Percentiles rank a stretch among this genome's conserved stretches.
phyloP scores from a whole-genome alignment of 2,329 filamentous ascomycete genomes.

The Parafenestella ontariensis region DNA sequence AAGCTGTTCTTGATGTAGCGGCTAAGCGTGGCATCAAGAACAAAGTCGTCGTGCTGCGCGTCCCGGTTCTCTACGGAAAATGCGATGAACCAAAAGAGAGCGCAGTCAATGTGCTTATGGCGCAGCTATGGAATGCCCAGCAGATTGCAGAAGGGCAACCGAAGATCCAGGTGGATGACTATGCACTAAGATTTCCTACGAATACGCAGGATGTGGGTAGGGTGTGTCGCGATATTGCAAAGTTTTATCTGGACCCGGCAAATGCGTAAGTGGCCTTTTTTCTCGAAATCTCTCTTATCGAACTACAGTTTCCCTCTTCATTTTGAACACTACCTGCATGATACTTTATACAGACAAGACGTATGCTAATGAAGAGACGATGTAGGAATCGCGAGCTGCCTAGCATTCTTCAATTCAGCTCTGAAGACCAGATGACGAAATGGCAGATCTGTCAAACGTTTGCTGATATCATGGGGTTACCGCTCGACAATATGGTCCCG shows the following conservation, averaged over 20 bases:
- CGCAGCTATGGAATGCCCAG: constrained; percentile 76
- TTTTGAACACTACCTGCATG: no score
- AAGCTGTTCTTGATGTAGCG: constrained; percentile 71
- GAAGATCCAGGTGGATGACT: constrained; percentile 80
- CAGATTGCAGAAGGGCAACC: constrained; percentile 57
- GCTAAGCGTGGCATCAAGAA: constrained; percentile 19
- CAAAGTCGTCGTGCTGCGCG: constrained; percentile 69
- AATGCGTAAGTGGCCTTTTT: constrained; percentile 43
- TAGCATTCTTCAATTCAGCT: constrained; percentile 80
- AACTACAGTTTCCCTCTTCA: no score
- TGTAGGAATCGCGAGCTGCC: constrained; percentile 63
- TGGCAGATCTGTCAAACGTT: constrained; percentile 85
- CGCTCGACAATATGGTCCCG: constrained; percentile 69
- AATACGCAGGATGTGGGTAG: constrained; percentile 87
- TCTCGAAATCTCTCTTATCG: no score
- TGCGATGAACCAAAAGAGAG: constrained; percentile 73
- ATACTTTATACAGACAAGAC: no score
- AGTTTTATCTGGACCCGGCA: constrained; percentile 62
- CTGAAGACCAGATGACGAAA: constrained; percentile 86
- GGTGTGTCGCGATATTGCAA: constrained; percentile 76
- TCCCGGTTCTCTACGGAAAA: constrained; percentile 85
- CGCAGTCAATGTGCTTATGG: constrained; percentile 82
- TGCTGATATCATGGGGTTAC: constrained; percentile 78
- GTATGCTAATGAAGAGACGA: background rate
- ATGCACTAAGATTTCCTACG: constrained; percentile 83